Evolutionary conservation across 1,284 basidiomycete genomes (phyloP), one percentile per base, ranked within the genome.

Genomic region (Puccinia novopanici): DNA sequence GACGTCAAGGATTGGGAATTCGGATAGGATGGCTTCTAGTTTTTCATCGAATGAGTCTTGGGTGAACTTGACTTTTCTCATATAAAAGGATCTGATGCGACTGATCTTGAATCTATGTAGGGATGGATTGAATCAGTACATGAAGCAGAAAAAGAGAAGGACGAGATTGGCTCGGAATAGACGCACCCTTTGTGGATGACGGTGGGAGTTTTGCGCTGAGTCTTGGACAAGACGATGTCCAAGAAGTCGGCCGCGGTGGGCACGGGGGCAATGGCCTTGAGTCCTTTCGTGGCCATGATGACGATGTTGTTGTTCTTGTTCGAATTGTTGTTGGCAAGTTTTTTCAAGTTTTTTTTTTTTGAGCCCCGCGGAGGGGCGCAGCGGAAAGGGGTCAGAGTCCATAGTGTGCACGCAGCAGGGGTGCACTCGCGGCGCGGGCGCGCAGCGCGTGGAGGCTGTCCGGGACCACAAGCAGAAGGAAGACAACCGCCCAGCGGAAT

Each of bases 21-120:
- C 96, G 67, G 90, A 90, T 83, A 99, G 88, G 85, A 99, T 99
- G 50, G 91, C 92, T 81, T 92, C 91, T 50, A 99, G 90, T 87
- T 98, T 98, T 87, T 99, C 96, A 83, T 96, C 95, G 84, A 99
- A 98, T 19, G 93, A 90, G 86, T 98, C 95, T 87, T 98, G 95
- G 0, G 95, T 97, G 87, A 98, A 99, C 88, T 98, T 99, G 87
- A 99, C 95, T 87, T 98, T 99, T 86, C 95, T 91, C 96, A 98
- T 98, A 87, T 99, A 98, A 86, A 98, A 93, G 84, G 84, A 83
- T 50, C 94, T 90, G 86, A 95, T 95, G 78, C 94, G 91, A 82
- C 93, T 94, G 86, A 99, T 99, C 89, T 99, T 98, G 89, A 97
- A 98, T 89, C 98, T 98, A 34, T 3, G 9, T 27, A 3, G 22